A percentile compares a stretch with the other conserved stretches of the same genome.
These are phyloP conservation scores for Lindgomyces ingoldianus DNA, from an alignment of 495 filamentous ascomycete species.

Conservation along the genomic window DNA sequence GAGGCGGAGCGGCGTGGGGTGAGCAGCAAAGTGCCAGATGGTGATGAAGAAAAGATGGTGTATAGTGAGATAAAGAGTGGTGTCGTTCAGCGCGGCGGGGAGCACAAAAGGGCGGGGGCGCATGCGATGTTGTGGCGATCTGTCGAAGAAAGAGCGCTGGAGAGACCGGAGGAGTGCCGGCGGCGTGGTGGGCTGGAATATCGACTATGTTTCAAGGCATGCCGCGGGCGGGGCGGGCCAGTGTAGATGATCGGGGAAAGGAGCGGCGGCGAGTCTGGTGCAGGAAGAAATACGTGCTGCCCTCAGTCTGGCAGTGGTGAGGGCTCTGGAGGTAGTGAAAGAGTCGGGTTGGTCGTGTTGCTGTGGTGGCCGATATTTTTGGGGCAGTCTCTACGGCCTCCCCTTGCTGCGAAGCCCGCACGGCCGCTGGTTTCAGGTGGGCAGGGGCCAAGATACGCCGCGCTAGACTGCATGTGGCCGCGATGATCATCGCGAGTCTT, in stretches of 20 bases:
- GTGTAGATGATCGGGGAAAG: constrained; percentile 6
- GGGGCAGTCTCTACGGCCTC: not conserved
- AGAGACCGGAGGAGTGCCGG: constrained; percentile 11
- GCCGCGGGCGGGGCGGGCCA: constrained; percentile 4
- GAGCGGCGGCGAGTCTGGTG: constrained; percentile 8
- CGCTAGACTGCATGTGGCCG: not conserved
- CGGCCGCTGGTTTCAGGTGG: not conserved
- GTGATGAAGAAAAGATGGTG: constrained; percentile 9
- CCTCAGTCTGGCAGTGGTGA: not conserved
- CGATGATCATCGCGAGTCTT: no score
- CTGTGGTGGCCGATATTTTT: not conserved
- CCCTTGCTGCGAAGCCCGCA: not conserved
- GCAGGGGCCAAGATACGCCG: no score
- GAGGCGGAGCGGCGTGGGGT: constrained; percentile 1
- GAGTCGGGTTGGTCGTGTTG: not conserved
- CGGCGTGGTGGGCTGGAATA: not conserved
- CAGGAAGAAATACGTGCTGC: not conserved
- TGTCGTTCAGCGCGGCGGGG: no score
- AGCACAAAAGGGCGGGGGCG: constrained; percentile 2
- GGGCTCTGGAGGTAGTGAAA: not conserved
- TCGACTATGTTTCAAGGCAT: constrained; percentile 21
- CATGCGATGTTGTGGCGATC: constrained; percentile 1
- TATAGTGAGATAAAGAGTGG: constrained; percentile 7
- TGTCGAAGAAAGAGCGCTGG: constrained; percentile 9
- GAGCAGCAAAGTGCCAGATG: not conserved